Evolutionary conservation across 192 early-diverging fungal genomes (phyloP).

Genomic region (Thoreauomyces humboldtii): DNA sequence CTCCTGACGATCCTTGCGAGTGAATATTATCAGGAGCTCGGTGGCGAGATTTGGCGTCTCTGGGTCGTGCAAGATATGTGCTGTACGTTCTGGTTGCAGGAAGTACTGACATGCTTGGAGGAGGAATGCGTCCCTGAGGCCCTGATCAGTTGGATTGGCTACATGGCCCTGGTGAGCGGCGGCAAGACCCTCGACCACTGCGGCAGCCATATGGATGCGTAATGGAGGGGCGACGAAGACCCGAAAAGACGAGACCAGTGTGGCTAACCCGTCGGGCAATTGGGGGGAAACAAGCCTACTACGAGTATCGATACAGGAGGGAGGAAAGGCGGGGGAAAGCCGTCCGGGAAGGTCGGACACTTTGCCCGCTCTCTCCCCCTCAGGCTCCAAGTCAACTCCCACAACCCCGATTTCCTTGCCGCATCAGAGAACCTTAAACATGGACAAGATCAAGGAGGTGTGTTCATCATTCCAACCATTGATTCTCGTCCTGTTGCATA

Average conservation of each 20-base stretch:
- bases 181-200: background rate
- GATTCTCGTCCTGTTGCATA: too few relatives aligned
- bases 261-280: background rate
- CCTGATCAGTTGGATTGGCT: background rate
- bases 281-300: background rate
- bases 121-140: background rate
- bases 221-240: background rate
- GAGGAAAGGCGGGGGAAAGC: background rate
- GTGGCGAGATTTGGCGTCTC: background rate
- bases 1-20: conserved; percentile 2
- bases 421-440: too few relatives aligned
- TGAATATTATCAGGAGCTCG: conserved; percentile 13
- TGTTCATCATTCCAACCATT: background rate
- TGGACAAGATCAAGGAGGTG: conserved; percentile 17
- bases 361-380: too few relatives aligned
- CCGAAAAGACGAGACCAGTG: background rate
- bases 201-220: too few relatives aligned
- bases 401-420: too few relatives aligned
- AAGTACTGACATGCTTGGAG: background rate
- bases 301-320: background rate
- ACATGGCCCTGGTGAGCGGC: background rate
- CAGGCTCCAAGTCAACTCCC: too few relatives aligned
- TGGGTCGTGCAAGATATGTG: background rate
- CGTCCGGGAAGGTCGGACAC: background rate
- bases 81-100: background rate